Evolutionary conservation across 192 early-diverging fungal genomes (phyloP), one percentile per base, ranked within the genome.

Genomic region (Chytriomyces confervae): DNA sequence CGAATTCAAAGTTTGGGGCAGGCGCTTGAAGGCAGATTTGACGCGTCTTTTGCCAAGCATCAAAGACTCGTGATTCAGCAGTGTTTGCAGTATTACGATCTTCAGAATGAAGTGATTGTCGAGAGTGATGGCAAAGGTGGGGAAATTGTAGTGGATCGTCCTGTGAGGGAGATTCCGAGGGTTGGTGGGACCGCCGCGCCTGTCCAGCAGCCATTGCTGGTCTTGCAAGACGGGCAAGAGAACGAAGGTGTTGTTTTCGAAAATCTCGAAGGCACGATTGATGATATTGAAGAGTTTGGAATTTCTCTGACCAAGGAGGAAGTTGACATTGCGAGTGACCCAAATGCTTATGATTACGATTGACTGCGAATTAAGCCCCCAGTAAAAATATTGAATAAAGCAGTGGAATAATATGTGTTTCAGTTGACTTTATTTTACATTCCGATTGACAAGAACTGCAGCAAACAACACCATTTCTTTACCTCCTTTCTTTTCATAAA

Each of bases 11-110:
- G 79, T 18, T 75, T 89, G 47, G 79, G 75, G 0, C 81, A 89
- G 60, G 86, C 88, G 2, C 63, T 89, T 61, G 73, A 81, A 70
- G 70, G 80, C 43, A 80, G 79, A 47, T 83, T 84, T 73, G 90
- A 91, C 75, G 61, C 51, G 10, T 83, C 83, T 67, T 91, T 27
- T 62, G 27, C 8, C 7, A 74, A 13, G 11, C 10, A 11, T 6
- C 36, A 45, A 5, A 23, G 61, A 6, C 47, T 74, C 7, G 43
- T 43, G 13, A 74, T 74, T 60, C 16, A 9, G 11, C 7, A 74
- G 18, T 74, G 72, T 74, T 62, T 74, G 66, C 11, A 29, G 10
- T 27, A 45, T 3, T 67, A 45, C 45, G 23, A 67, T 46, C 7
- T 45, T 45, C 23, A 46, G 18, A 67, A 67, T 67, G 66, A 67